Percentiles rank a stretch among this genome's conserved stretches.
phyloP scores from a whole-genome alignment of 2,329 filamentous ascomycete genomes.

The Aspergillus flavus region DNA sequence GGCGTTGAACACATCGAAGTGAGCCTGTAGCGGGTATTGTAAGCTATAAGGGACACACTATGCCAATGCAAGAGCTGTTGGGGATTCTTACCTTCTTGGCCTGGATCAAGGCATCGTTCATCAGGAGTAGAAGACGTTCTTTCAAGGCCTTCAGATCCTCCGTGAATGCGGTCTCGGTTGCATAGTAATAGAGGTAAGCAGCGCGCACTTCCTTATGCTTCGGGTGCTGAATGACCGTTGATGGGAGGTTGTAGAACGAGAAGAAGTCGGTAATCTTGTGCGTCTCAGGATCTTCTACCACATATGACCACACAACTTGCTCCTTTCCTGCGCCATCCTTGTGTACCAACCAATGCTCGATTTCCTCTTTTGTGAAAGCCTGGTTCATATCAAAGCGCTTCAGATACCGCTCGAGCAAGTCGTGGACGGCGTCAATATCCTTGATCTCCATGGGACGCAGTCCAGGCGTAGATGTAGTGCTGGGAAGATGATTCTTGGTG shows the following conservation, averaged over 20 bases:
- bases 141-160: slow-evolving; percentile 64
- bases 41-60: neutral
- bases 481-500: slow-evolving; percentile 80
- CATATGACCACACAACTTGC: slow-evolving; percentile 90
- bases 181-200: slow-evolving; percentile 98
- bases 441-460: slow-evolving; percentile 77
- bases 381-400: slow-evolving; percentile 82
- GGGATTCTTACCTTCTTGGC: slow-evolving; percentile 67
- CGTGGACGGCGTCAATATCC: slow-evolving; percentile 75
- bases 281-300: slow-evolving; percentile 73
- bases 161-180: slow-evolving; percentile 73
- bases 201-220: slow-evolving; percentile 81
- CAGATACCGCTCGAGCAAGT: slow-evolving; percentile 76
- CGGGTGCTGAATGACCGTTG: slow-evolving; percentile 80
- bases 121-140: slow-evolving; percentile 75
- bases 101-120: slow-evolving; percentile 83
- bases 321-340: slow-evolving; percentile 66
- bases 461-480: slow-evolving; percentile 70
- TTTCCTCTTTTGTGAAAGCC: slow-evolving; percentile 76
- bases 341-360: slow-evolving; percentile 84
- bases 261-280: slow-evolving; percentile 93
- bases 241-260: slow-evolving; percentile 94
- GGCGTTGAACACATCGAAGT: slow-evolving; percentile 97
- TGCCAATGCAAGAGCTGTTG: neutral
- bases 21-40: slow-evolving; percentile 48